A percentile compares a stretch with the other conserved stretches of the same genome.
Conservation (phyloP, 345 rosid genomes). For the Diplotaxis tenuifolia region DNA sequence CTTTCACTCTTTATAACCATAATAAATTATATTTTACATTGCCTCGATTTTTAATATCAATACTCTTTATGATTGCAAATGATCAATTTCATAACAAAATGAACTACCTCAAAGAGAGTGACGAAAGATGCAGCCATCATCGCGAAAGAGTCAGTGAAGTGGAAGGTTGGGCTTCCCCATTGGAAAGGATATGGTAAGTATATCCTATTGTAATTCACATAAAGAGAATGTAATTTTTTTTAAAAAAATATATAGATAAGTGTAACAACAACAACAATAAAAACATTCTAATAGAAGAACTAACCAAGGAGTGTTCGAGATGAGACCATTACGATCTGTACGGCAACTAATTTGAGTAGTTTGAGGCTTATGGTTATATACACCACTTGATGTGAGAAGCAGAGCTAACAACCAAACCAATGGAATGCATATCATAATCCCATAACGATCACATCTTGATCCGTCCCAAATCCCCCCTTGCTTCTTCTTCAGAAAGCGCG, state of each 20-base stretch:
- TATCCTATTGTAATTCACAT: conserved; percentile 44
- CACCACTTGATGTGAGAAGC: conserved; percentile 53
- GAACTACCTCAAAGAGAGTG: conserved; percentile 60
- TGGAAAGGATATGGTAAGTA: conserved; percentile 70
- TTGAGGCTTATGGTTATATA: conserved; percentile 44
- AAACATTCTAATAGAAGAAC: not conserved
- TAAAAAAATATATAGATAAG: not conserved
- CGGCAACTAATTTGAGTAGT: conserved; percentile 66
- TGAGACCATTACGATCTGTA: conserved; percentile 65
- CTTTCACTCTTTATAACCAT: not conserved
- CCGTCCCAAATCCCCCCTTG: conserved; percentile 25
- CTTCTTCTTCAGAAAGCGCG: conserved; percentile 40
- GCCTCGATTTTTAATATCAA: not conserved
- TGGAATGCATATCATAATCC: conserved; percentile 45
- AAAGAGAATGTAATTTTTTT: not conserved
- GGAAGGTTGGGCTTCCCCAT: conserved; percentile 73
- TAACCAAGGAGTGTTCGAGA: conserved; percentile 58
- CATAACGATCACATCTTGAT: conserved; percentile 49
- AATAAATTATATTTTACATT: not conserved
- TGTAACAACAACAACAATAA: not conserved
- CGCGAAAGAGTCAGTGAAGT: conserved; percentile 52
- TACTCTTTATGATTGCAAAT: not conserved
- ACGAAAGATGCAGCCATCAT: conserved; percentile 72
- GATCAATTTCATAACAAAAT: not conserved
- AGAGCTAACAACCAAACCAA: conserved; percentile 52